These are phyloP conservation scores for Sugiyamaella pinicola DNA, from an alignment of 1,139 yeast genomes.

Conservation along the genomic window DNA sequence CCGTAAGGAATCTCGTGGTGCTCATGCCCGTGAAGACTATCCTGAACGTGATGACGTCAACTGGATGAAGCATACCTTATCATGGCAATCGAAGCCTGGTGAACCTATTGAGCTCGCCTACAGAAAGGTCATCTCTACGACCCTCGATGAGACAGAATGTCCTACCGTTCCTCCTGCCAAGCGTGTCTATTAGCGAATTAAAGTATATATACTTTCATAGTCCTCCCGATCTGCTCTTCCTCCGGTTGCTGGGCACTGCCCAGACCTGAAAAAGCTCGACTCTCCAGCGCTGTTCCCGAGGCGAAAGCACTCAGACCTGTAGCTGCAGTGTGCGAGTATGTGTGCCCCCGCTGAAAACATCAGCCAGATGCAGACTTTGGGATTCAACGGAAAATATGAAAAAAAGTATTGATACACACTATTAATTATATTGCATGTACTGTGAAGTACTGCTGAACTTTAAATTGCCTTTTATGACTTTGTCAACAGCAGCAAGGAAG, in stretches of 20 bases:
- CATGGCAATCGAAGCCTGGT: slow-evolving; percentile 81
- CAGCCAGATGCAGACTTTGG: too few relatives aligned
- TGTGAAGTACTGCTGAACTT: slow-evolving; percentile 96
- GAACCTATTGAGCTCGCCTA: slow-evolving; percentile 74
- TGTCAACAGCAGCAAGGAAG: slow-evolving; percentile 94
- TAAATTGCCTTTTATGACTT: slow-evolving; percentile 97
- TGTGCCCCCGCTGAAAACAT: too few relatives aligned
- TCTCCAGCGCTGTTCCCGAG: background rate
- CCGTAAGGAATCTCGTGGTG: slow-evolving; percentile 98
- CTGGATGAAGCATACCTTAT: slow-evolving; percentile 98
- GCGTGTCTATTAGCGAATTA: slow-evolving; percentile 70
- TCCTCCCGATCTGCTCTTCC: background rate
- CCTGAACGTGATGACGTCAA: slow-evolving; percentile 92
- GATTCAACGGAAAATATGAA: background rate
- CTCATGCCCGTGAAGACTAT: slow-evolving; percentile 98
- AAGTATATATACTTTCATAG: slow-evolving; percentile 8
- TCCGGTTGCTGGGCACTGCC: slow-evolving; percentile 3
- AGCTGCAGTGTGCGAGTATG: too few relatives aligned
- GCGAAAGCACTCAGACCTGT: too few relatives aligned
- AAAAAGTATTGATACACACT: background rate
- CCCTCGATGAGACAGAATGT: slow-evolving; percentile 91
- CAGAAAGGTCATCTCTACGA: slow-evolving; percentile 81
- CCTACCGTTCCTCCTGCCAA: slow-evolving; percentile 95
- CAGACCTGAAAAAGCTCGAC: too few relatives aligned
- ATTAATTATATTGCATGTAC: slow-evolving; percentile 92